Evolutionary conservation across 1,284 basidiomycete genomes (phyloP), one percentile per base, ranked within the genome.

Genomic region (Rhodofomes roseus): DNA sequence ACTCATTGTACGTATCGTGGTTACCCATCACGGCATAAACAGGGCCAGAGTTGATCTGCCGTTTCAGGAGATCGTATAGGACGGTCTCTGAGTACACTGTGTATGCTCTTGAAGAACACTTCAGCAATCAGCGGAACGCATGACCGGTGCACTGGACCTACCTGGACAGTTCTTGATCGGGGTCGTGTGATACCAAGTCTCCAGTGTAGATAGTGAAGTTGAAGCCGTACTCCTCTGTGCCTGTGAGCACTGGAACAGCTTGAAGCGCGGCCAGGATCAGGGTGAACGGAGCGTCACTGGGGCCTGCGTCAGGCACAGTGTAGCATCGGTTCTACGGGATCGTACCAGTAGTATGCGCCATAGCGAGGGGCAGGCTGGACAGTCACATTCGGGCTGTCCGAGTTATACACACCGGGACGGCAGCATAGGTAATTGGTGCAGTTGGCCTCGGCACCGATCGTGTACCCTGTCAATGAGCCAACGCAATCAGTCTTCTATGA

Each of bases 351-450:
- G 68, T 79, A 91, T 27, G 81, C 75, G 0, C 89, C 90, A 65
- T 79, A 92, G 18, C 87, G 81, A 37, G 90, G 85, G 2, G 89
- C 90, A 51, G 85, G 82, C 34, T 79, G 66, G 2, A 86, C 54
- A 0, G 81, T 77, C 14, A 65, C 68, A 57, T 87, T 77, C 9
- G 82, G 84, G 59, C 82, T 85, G 2, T 71, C 63, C 0, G 65
- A 63, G 66, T 89, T 89, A 68, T 77, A 77, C 53, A 77, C 79
- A 65, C 84, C 83, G 27, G 74, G 71, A 37, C 92, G 81, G 68
- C 91, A 93, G 73, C 91, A 93, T 4, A 84, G 73, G n/a, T 83
- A 83, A n/a, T 78, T 79, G 25, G 84, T 85, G 68, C 91, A 93
- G 66, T 89, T 86, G 11, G 83, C 89, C 72, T 93, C 91, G 5